Percentiles rank a stretch among this genome's conserved stretches.
phyloP scores from a whole-genome alignment of 2,329 filamentous ascomycete species.

The Claviceps arundinis region DNA sequence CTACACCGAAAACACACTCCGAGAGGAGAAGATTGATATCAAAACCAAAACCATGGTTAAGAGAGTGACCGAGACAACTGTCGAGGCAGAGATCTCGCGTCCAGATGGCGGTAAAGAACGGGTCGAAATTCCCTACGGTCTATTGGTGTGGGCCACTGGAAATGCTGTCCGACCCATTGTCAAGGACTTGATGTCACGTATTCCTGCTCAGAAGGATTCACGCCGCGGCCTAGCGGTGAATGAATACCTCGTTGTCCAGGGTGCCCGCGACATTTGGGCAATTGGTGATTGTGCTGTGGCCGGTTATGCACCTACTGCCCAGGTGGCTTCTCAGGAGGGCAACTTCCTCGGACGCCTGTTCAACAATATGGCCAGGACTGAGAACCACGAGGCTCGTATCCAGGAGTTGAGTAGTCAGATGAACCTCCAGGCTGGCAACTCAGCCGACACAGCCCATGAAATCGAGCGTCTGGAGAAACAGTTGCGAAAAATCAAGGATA shows the following conservation, averaged over 20 bases:
- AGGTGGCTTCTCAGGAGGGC: slow-evolving; percentile 92
- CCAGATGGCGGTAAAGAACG: slow-evolving; percentile 75
- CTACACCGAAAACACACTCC: slow-evolving; percentile 97
- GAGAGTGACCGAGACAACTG: slow-evolving; percentile 82
- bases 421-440: slow-evolving; percentile 48
- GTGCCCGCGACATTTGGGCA: slow-evolving; percentile 93
- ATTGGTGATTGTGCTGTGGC: slow-evolving; percentile 95
- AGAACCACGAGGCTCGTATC: slow-evolving; percentile 66
- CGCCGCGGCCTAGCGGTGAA: slow-evolving; percentile 92
- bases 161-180: slow-evolving; percentile 85
- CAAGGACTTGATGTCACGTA: slow-evolving; percentile 80
- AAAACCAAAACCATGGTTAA: slow-evolving; percentile 99
- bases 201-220: slow-evolving; percentile 90
- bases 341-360: slow-evolving; percentile 89
- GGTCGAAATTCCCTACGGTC: slow-evolving; percentile 79
- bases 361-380: slow-evolving; percentile 97
- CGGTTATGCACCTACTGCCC: slow-evolving; percentile 93
- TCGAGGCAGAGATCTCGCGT: slow-evolving; percentile 74
- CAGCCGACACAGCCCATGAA: slow-evolving; percentile 55
- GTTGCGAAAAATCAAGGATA: slow-evolving; percentile 78
- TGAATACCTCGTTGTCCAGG: slow-evolving; percentile 97
- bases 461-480: slow-evolving; percentile 82
- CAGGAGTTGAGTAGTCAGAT: slow-evolving; percentile 50
- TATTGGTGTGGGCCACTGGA: slow-evolving; percentile 96
- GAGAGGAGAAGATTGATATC: slow-evolving; percentile 96